Conservation (phyloP, 371 early-diverging fungal genomes). For the Lichtheimia corymbifera region DNA sequence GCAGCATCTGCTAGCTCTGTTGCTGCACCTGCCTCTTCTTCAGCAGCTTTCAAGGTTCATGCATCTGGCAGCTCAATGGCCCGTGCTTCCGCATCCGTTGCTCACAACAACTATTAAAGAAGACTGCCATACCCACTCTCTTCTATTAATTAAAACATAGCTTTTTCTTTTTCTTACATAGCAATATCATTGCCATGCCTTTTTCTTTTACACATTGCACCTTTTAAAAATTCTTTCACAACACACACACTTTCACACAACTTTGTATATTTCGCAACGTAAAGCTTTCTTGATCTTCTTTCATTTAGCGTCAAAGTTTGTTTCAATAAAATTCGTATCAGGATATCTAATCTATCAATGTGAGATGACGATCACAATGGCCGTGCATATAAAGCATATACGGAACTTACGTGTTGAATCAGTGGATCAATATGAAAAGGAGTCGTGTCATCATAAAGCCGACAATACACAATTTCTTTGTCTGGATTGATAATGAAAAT, state of each 20-base stretch:
- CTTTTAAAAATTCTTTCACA: not conserved
- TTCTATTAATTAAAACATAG: not conserved
- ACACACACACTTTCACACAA: not conserved
- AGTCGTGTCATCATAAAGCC: not conserved
- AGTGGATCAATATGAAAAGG: not conserved
- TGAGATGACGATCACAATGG: not conserved
- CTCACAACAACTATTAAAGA: not conserved
- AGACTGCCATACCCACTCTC: no score
- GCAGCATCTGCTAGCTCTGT: not conserved
- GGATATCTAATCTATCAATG: no score
- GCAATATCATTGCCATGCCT: not conserved
- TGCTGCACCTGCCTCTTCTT: conserved; percentile 1
- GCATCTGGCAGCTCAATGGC: not conserved
- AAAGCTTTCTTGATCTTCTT: not conserved
- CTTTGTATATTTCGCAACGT: not conserved
- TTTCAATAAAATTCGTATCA: no score
- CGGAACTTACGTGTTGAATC: not conserved
- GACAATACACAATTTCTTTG: not conserved
- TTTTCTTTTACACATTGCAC: conserved; percentile 1
- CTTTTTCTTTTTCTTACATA: not conserved
- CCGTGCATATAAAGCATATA: not conserved
- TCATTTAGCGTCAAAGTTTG: not conserved
- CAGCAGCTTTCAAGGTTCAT: not conserved
- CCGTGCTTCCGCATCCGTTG: not conserved
- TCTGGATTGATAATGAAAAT: not conserved